Evolutionary conservation across 2,329 filamentous ascomycete genomes (phyloP), one percentile per base, ranked within the genome.

Genomic region (Ascochyta viciae-villosae): DNA sequence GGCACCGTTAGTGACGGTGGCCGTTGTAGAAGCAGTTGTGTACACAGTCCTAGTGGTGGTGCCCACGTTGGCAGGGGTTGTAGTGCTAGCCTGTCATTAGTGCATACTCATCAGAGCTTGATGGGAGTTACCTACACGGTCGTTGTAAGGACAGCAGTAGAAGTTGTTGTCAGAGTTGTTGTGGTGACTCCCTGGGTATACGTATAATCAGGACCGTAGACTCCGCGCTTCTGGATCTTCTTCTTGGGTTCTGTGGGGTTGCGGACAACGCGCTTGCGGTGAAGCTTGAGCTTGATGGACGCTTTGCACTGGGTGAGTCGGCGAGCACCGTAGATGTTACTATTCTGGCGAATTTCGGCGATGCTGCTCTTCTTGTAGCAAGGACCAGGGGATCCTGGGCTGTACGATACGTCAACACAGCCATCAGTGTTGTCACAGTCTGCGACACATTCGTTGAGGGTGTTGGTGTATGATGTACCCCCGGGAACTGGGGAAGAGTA

Each of bases 321-420:
- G 22, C 61, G 57, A 43, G 64, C 67, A 29, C 67, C 68, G 53
- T 57, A 66, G 16, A 71, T 55, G 43, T 54, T 59, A 6, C 22
- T 15, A 31, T 65, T 65, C 15, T 16, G 13, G 7, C 29, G 42
- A 15, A 49, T 35, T 23, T 27, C n/a, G 10, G 61, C 63, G 7
- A 58, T 27, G 8, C 48, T 47, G 12, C 43, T 50, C 61, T 73
- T 73, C 45, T 68, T 46, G 49, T 72, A 72, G 51, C 70, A 73
- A 29, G 63, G 50, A 4, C 66, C 62, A 1, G 58, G 59, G 10
- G 39, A 42, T 15, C 59, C 63, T 9, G 42, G 50, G 2, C 50
- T 42, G 31, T 54, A 72, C 12, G 64, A 64, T 6, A 70, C 58
- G 43, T 61, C 61, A 9, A 67, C 56, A 40, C 70, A 73, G 12